Evolutionary conservation across 805 yeast genomes (phyloP), one percentile per base, ranked within the genome.

Genomic region (Scheffersomyces ergatensis): DNA sequence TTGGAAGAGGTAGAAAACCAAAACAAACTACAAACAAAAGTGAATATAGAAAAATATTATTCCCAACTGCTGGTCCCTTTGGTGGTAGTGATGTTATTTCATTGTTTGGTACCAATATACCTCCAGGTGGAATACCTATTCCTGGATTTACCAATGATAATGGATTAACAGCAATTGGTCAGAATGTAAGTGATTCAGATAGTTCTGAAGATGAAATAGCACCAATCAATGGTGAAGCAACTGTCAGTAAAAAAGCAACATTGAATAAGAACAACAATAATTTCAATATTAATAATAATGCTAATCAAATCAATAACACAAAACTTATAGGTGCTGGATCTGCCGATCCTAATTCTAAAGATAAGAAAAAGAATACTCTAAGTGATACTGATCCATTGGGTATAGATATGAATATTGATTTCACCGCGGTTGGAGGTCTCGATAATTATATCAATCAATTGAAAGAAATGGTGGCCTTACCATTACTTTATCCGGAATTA

Each of bases 331-430:
- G 63, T 25, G 58, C 60, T 1, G 67, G 60, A 24, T 58, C 62
- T 34, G 60, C 54, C 46, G 59, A 45, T 40, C 58, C 55, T 48
- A 65, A 51, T 60, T 74, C 55, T 61, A 77, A 66, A 74, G 65
- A 51, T 62, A 75, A 56, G 60, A 78, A 66, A 74, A 85, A 67
- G 66, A 82, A 58, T 68, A 80, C 64, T 32, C 69, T 83, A 17
- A 93, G 96, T 9, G 97, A 90, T 60, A 74, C 92, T 2, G 99
- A 93, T 60, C 99, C 99, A 1, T 66, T 93, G 21, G 98, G 97
- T 2, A 84, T 86, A 3, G 90, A 85, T 50, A 85, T 83, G 83
- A 83, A 79, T 68, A 87, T 85, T 50, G 96, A 83, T 56, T 89
- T 86, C 60, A 74, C 83, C 2, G 83, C 83, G 2, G 86, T 93